Evolutionary conservation across 208 protist species (phyloP).

Genomic region (Trypanosoma cruzi): DNA sequence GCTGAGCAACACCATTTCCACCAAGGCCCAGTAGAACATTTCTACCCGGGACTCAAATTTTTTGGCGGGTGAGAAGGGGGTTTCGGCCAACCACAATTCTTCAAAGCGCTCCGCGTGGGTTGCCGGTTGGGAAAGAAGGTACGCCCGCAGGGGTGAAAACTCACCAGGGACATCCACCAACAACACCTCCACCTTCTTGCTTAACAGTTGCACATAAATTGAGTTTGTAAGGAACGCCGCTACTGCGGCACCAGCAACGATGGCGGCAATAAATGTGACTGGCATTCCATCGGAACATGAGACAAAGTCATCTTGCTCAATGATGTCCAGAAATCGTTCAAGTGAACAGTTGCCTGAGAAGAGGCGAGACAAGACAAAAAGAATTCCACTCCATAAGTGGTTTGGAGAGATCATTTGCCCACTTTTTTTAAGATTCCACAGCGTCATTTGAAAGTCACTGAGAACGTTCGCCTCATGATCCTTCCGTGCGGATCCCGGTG

Average conservation of each 20-base stretch:
- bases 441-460: constrained; percentile 49
- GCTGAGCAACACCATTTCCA: constrained; percentile 58
- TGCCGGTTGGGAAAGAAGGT: constrained; percentile 38
- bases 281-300: constrained; percentile 32
- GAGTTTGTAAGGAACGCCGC: constrained; percentile 8
- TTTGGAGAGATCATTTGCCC: constrained; percentile 21
- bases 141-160: constrained; percentile 54
- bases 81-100: constrained; percentile 69
- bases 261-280: constrained; percentile 35
- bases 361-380: constrained; percentile 64
- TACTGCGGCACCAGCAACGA: constrained; percentile 26
- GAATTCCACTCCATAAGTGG: constrained; percentile 57
- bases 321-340: constrained; percentile 72
- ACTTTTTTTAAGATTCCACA: constrained; percentile 39
- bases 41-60: constrained; percentile 82
- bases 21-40: constrained; percentile 66
- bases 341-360: constrained; percentile 50
- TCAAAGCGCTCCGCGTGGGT: constrained; percentile 80
- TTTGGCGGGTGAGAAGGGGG: constrained; percentile 28
- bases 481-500: constrained; percentile 36
- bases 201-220: constrained; percentile 37
- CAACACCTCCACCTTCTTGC: constrained; percentile 61
- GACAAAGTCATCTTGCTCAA: constrained; percentile 35
- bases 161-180: constrained; percentile 42
- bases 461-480: constrained; percentile 46